Percentiles rank a stretch among this genome's conserved stretches.
Conservation (phyloP, 2,329 filamentous ascomycete genomes). For the Colletotrichum endophyticum region DNA sequence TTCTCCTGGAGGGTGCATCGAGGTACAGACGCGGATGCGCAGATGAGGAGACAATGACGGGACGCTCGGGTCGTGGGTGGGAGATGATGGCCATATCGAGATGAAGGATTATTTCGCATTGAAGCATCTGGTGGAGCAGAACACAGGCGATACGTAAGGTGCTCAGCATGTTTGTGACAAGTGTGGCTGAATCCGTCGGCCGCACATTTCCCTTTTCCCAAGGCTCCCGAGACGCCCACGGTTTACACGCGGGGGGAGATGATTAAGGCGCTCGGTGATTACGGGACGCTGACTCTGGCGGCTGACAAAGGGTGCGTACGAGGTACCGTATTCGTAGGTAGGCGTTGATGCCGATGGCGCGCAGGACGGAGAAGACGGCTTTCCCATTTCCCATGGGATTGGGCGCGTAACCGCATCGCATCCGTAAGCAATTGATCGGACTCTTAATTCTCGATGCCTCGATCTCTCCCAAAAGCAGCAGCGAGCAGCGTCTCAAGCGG, state of each 20-base stretch:
- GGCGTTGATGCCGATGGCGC: background rate
- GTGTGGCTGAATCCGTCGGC: background rate
- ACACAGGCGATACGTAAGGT: background rate
- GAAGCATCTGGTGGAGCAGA: background rate
- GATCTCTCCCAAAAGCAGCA: background rate
- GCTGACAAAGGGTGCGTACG: slow-evolving; percentile 2
- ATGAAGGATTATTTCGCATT: background rate
- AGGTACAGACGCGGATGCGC: background rate
- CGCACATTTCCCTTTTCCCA: background rate
- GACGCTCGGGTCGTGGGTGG: background rate
- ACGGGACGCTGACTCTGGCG: background rate
- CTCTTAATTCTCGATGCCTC: background rate
- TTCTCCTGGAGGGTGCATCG: background rate
- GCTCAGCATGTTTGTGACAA: background rate
- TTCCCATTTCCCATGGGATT: background rate
- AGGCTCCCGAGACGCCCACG: background rate
- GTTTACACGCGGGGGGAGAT: background rate
- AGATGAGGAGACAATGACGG: background rate
- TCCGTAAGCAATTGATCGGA: background rate
- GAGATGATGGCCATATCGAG: background rate
- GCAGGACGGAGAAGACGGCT: background rate
- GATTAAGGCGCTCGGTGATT: background rate
- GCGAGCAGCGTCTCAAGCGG: background rate
- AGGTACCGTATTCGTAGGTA: background rate
- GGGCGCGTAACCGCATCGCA: background rate